A percentile compares a stretch with the other conserved stretches of the same genome.
phyloP scores from a whole-genome alignment of 1,139 yeast species.

The Kodamaea sp. region DNA sequence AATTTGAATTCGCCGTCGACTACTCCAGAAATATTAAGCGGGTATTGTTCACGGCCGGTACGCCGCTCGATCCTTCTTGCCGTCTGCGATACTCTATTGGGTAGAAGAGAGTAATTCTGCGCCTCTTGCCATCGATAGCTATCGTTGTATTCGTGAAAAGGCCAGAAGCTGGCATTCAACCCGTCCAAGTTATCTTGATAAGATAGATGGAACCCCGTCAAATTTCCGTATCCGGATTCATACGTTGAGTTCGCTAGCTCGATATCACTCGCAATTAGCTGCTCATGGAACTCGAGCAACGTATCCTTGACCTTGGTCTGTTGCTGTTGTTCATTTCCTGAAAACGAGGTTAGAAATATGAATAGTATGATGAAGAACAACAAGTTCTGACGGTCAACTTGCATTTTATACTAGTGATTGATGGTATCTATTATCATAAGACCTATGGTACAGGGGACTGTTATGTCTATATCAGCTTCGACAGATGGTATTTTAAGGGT shows the following conservation, averaged over 20 bases:
- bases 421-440: no score
- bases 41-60: constrained; percentile 29
- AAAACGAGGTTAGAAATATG: constrained; percentile 34
- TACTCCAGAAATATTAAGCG: constrained; percentile 53
- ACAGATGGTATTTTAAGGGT: no score
- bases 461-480: no score
- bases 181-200: constrained; percentile 55
- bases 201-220: constrained; percentile 70
- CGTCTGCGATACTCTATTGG: constrained; percentile 51
- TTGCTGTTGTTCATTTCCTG: constrained; percentile 33
- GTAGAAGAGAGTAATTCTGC: constrained; percentile 59
- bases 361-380: constrained; percentile 40
- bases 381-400: constrained; percentile 41
- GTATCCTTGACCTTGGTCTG: constrained; percentile 30
- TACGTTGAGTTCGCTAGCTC: constrained; percentile 46
- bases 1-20: constrained; percentile 45
- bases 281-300: constrained; percentile 30
- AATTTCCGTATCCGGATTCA: constrained; percentile 61
- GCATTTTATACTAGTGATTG: constrained; percentile 20
- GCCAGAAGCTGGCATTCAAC: constrained; percentile 54
- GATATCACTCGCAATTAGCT: constrained; percentile 29
- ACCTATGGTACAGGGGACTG: no score
- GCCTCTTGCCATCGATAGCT: constrained; percentile 53
- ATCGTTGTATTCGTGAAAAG: constrained; percentile 46
- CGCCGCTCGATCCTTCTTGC: constrained; percentile 28